Percentiles rank a stretch among this genome's conserved stretches.
Conservation (phyloP, 768 basidiomycete genomes). For the Leccinum longicurvipes region DNA sequence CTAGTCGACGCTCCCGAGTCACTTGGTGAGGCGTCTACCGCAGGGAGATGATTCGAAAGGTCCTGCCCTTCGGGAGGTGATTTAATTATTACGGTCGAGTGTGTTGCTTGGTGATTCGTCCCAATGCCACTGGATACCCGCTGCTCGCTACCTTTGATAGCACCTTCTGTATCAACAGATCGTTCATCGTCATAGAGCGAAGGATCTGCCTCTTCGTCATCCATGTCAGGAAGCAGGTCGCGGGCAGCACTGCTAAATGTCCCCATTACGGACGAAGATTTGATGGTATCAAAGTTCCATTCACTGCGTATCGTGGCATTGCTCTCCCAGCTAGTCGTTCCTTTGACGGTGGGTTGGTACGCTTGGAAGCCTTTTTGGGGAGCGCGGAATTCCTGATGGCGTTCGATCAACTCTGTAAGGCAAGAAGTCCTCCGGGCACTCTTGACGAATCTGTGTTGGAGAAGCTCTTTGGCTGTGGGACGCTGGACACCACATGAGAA, state of each 20-base stretch:
- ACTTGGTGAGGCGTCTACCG: constrained; percentile 34
- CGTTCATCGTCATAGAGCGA: constrained; percentile 43
- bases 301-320: constrained; percentile 81
- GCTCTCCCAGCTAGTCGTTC: constrained; percentile 63
- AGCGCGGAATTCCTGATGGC: constrained; percentile 73
- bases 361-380: constrained; percentile 53
- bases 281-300: constrained; percentile 94
- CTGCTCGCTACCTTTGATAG: constrained; percentile 64
- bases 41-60: constrained; percentile 38
- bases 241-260: constrained; percentile 71
- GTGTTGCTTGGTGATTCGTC: constrained; percentile 51
- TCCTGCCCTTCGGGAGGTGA: constrained; percentile 39
- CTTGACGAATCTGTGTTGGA: constrained; percentile 91
- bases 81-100: constrained; percentile 74
- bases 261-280: constrained; percentile 68
- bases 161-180: constrained; percentile 60
- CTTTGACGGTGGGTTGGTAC: constrained; percentile 56
- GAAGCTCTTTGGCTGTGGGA: constrained; percentile 85
- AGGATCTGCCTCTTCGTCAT: constrained; percentile 45
- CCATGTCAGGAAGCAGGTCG: constrained; percentile 63
- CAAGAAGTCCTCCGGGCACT: constrained; percentile 78
- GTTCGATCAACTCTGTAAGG: constrained; percentile 84
- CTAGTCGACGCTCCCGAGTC: constrained; percentile 40
- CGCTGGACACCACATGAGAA: constrained; percentile 50
- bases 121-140: constrained; percentile 39